Percentiles rank a stretch among this genome's conserved stretches.
Evolutionary conservation across 176 grass and related monocot genomes (phyloP).

Genomic region (Ananas comosus): DNA sequence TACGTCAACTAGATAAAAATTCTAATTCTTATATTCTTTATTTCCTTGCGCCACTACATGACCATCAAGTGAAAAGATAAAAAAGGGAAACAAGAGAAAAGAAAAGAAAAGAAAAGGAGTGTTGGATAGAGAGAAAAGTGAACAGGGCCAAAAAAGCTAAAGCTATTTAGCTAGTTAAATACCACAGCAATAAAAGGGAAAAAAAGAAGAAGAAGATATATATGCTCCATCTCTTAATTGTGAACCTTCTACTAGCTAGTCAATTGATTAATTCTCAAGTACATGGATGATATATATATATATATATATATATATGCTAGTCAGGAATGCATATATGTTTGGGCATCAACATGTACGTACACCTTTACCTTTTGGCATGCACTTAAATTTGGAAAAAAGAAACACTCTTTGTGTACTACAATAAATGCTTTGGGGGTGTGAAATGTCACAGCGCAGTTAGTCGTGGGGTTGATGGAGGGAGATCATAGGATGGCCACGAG

Average conservation of each 20-base stretch:
- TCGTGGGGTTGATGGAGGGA: not conserved
- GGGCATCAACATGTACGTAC: too few species aligned
- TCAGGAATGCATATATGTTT: not conserved
- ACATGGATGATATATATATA: not conserved
- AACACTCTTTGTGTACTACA: too few species aligned
- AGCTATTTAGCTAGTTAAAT: not conserved
- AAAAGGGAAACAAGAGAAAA: too few species aligned
- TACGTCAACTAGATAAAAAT: not conserved
- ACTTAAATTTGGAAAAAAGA: too few species aligned
- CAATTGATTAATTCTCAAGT: constrained; percentile 17
- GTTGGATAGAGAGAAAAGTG: too few species aligned
- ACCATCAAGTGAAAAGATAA: too few species aligned
- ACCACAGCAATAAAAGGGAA: not conserved
- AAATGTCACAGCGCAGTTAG: not conserved
- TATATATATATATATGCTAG: not conserved
- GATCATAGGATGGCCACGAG: constrained; percentile 9
- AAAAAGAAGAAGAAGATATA: not conserved
- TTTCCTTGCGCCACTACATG: too few species aligned
- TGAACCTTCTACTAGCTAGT: not conserved
- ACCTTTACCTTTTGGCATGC: not conserved
- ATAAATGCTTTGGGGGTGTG: not conserved
- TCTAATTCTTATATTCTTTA: too few species aligned
- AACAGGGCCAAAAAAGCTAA: too few species aligned
- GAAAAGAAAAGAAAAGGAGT: too few species aligned
- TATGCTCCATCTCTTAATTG: not conserved